Percentiles rank a stretch among this genome's conserved stretches.
phyloP scores from a whole-genome alignment of 2,329 filamentous ascomycete genomes.

The Aspergillus arachidicola region DNA sequence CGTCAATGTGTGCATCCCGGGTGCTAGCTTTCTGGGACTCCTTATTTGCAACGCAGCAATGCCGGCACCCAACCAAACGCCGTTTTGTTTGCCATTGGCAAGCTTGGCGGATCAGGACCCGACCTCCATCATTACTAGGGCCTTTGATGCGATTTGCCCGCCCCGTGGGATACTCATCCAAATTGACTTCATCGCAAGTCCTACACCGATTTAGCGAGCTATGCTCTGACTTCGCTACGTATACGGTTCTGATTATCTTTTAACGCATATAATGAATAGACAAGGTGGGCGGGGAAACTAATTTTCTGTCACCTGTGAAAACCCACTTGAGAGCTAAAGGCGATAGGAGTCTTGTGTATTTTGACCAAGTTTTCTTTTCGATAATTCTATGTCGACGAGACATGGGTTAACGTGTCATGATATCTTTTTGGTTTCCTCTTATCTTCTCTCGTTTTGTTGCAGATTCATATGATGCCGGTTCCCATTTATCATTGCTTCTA shows the following conservation, averaged over 20 bases:
- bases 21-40: conserved; percentile 10
- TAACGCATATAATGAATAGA: conserved; percentile 2
- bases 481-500: conserved; percentile 2
- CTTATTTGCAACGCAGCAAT: conserved; percentile 14
- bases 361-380: background rate
- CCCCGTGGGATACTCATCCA: conserved; percentile 10
- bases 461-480: background rate
- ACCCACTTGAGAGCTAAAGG: conserved; percentile 7
- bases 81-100: conserved; percentile 7
- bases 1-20: conserved; percentile 17
- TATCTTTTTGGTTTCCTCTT: conserved; percentile 9
- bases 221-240: conserved; percentile 5
- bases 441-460: background rate
- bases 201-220: background rate
- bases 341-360: background rate
- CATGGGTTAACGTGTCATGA: conserved; percentile 19
- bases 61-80: conserved; percentile 12
- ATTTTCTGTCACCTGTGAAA: background rate
- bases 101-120: conserved; percentile 10
- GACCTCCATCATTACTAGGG: conserved; percentile 1
- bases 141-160: background rate
- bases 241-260: background rate
- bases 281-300: background rate
- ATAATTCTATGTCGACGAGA: background rate
- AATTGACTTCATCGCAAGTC: conserved; percentile 1